phyloP scores from a whole-genome alignment of 2,329 filamentous ascomycete genomes.

The Berkeleyomyces rouxiae region DNA sequence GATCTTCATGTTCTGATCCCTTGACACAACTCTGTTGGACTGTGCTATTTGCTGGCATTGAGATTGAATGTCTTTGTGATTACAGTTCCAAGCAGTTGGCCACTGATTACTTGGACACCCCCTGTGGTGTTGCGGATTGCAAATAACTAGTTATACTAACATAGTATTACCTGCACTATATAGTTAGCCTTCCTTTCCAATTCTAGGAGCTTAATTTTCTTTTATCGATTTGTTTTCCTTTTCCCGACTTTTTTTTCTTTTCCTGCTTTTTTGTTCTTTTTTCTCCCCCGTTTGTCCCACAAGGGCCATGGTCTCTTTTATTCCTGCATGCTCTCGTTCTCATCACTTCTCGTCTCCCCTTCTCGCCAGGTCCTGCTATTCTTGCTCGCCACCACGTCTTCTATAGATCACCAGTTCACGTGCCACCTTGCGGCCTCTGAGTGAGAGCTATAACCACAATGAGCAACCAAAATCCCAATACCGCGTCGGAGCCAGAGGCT shows the following conservation, averaged over 20 bases:
- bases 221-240: neutral
- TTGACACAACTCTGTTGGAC: too few relatives aligned
- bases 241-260: neutral
- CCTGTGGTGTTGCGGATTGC: too few relatives aligned
- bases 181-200: neutral
- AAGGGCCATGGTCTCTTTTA: conserved; percentile 1
- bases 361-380: neutral
- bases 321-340: neutral
- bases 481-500: neutral
- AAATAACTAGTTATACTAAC: neutral
- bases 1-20: too few relatives aligned
- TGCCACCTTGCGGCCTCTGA: neutral
- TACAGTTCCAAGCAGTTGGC: too few relatives aligned
- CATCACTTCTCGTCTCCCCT: neutral
- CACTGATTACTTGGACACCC: too few relatives aligned
- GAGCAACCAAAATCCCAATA: conserved; percentile 6
- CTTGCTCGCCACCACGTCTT: neutral
- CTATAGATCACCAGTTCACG: neutral
- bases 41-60: too few relatives aligned
- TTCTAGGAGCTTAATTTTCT: neutral
- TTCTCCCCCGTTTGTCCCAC: neutral
- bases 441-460: conserved; percentile 2
- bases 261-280: neutral
- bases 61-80: too few relatives aligned
- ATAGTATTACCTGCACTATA: neutral